Conservation (phyloP, 257 asterid species). For the Cynanchum wilfordii region DNA sequence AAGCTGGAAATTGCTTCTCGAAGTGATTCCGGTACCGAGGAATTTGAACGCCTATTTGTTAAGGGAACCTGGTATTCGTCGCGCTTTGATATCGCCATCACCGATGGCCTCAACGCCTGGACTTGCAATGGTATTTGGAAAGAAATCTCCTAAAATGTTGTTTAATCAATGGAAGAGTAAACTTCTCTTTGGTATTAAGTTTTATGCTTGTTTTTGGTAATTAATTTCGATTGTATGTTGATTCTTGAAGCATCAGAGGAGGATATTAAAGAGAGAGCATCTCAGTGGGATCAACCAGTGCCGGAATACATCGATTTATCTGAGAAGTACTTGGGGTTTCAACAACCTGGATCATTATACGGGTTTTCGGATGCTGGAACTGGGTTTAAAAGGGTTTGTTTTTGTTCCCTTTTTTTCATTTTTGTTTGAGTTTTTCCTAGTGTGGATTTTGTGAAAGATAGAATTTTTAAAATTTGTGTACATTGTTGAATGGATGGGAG, state of each 20-base stretch:
- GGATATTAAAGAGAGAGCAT: constrained; percentile 80
- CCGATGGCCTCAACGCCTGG: constrained; percentile 76
- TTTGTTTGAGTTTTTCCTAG: not conserved
- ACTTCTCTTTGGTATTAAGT: not conserved
- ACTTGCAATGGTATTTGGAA: constrained; percentile 50
- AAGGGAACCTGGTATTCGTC: constrained; percentile 78
- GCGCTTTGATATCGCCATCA: constrained; percentile 62
- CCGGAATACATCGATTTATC: constrained; percentile 65
- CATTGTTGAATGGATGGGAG: not conserved
- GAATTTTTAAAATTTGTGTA: not conserved
- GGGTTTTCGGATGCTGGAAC: constrained; percentile 75
- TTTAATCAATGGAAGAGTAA: not conserved
- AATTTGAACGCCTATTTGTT: constrained; percentile 57
- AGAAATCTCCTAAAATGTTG: not conserved
- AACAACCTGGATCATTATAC: constrained; percentile 80
- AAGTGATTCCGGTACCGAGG: constrained; percentile 13
- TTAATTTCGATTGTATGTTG: not conserved
- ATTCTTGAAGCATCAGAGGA: constrained; percentile 59
- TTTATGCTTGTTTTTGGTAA: not conserved
- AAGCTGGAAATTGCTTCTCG: constrained; percentile 44
- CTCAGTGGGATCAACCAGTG: constrained; percentile 83
- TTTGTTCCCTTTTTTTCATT: not conserved
- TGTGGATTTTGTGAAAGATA: not conserved
- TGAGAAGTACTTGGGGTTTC: constrained; percentile 74
- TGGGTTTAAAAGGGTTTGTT: constrained; percentile 71